Evolutionary conservation across 176 grass and related monocot species (phyloP).

Genomic region (Aegilops sharonensis): DNA sequence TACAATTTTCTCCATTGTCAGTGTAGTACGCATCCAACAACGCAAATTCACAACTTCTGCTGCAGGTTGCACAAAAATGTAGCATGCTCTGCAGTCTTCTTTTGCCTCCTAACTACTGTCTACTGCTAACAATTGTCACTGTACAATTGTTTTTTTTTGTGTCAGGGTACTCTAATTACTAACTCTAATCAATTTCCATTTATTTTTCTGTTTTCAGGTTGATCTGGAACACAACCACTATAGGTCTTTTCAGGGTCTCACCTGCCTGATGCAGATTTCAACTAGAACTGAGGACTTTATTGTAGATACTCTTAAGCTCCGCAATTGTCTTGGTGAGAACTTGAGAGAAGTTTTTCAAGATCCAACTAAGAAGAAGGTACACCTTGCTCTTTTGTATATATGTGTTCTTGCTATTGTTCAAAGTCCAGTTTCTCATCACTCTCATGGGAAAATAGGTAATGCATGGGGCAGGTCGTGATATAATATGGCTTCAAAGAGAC

Average conservation of each 20-base stretch:
- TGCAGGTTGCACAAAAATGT: background rate
- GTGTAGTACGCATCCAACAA: conserved; percentile 1
- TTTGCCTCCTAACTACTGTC: background rate
- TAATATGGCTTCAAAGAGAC: conserved; percentile 91
- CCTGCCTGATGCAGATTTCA: conserved; percentile 97
- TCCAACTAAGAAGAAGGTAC: conserved; percentile 79
- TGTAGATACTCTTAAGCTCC: conserved; percentile 90
- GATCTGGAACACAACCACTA: conserved; percentile 99
- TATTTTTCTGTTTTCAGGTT: conserved; percentile 51
- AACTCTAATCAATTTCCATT: conserved; percentile 9
- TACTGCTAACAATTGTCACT: conserved; percentile 3
- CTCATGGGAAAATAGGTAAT: conserved; percentile 60
- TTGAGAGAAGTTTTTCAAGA: conserved; percentile 80
- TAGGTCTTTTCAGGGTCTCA: conserved; percentile 89
- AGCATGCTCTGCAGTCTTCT: background rate
- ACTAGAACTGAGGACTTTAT: conserved; percentile 94
- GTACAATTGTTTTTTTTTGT: background rate
- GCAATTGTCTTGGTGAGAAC: conserved; percentile 71
- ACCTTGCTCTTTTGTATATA: conserved; percentile 21
- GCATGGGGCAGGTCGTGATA: conserved; percentile 95
- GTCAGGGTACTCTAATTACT: background rate
- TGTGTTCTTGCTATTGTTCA: conserved; percentile 4
- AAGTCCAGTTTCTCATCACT: conserved; percentile 31
- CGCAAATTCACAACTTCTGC: conserved; percentile 13
- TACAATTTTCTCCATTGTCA: background rate